phyloP scores from a whole-genome alignment of 2,329 filamentous ascomycete species.

The Cercospora brassicicola region DNA sequence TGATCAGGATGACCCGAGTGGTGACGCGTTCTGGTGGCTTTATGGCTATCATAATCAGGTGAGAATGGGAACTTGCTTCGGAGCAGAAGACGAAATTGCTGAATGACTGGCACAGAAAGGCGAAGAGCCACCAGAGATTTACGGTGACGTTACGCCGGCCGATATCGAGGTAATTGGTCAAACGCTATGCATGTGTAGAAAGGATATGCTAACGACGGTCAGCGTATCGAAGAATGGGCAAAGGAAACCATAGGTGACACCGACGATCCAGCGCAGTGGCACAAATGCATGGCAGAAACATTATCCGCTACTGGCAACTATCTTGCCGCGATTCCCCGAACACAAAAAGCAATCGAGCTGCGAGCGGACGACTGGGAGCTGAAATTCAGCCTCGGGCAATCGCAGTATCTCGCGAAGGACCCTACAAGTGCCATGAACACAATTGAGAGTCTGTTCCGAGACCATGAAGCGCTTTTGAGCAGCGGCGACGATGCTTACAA shows the following conservation, averaged over 20 bases:
- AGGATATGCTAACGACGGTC: background rate
- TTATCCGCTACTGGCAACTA: background rate
- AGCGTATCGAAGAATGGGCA: background rate
- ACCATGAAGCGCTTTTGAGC: background rate
- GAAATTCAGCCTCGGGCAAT: background rate
- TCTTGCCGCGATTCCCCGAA: background rate
- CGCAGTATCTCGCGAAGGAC: background rate
- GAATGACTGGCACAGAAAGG: background rate
- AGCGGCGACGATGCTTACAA: background rate
- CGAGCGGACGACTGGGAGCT: background rate
- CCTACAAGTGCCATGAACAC: background rate
- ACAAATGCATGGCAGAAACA: constrained; percentile 1
- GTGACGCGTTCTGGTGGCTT: background rate
- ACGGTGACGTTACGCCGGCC: background rate
- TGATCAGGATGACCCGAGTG: background rate
- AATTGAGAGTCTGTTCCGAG: background rate
- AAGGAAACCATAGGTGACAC: background rate
- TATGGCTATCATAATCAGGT: background rate
- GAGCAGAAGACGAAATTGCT: background rate
- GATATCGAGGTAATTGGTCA: background rate
- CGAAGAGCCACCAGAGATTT: background rate
- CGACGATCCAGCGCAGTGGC: background rate
- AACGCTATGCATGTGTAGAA: rapidly evolving
- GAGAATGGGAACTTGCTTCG: background rate
- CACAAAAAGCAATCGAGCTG: background rate